A percentile compares a stretch with the other conserved stretches of the same genome.
Evolutionary conservation across 495 filamentous ascomycete species (phyloP).

Genomic region (Neurospora tetraspora): DNA sequence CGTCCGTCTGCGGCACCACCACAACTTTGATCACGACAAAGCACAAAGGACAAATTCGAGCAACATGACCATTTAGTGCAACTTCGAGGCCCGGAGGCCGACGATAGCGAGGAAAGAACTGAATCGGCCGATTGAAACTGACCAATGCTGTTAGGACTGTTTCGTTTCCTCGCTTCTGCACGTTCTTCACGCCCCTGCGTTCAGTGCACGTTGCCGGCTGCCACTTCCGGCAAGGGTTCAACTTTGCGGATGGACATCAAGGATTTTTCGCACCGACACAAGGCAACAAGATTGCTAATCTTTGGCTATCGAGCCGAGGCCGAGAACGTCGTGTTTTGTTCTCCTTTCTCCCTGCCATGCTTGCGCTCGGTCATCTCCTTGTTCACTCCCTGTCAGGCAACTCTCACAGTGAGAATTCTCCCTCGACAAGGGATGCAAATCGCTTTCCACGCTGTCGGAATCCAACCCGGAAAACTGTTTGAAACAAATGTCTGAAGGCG

Average conservation of each 20-base stretch:
- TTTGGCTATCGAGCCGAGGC: too few relatives aligned
- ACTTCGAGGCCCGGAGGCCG: too few relatives aligned
- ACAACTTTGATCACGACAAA: neutral
- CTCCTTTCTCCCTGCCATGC: neutral
- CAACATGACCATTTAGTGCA: too few relatives aligned
- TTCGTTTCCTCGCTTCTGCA: slow-evolving; percentile 11
- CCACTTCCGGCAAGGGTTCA: neutral
- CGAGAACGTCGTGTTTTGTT: neutral
- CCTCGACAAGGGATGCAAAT: neutral
- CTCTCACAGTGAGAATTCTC: neutral
- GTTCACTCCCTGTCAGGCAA: neutral
- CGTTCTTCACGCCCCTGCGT: slow-evolving; percentile 1
- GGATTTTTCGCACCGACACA: neutral
- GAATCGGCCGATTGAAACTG: neutral
- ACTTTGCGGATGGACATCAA: neutral
- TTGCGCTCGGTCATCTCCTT: neutral
- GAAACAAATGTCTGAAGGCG: neutral
- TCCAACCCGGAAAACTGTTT: neutral
- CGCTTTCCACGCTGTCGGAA: neutral
- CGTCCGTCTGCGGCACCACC: neutral
- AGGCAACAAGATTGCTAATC: too few relatives aligned
- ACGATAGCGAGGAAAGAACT: neutral
- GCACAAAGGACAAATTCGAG: too few relatives aligned
- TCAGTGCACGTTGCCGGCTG: neutral
- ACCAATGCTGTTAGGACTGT: neutral